Base-by-base conservation (phyloP, 1,284 basidiomycete genomes). In the Rhodotorula sp. region DNA sequence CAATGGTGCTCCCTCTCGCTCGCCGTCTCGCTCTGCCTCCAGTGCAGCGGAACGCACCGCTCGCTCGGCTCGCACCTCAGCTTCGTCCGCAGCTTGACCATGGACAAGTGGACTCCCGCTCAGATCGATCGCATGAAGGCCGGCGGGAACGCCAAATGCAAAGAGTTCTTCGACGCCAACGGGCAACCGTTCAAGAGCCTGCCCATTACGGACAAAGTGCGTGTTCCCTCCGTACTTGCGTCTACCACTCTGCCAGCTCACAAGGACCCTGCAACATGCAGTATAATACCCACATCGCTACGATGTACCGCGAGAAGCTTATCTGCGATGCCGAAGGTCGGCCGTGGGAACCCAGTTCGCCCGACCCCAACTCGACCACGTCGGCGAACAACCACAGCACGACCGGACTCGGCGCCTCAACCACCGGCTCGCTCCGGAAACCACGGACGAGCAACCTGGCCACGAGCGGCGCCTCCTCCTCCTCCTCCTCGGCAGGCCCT, bases 71-170 rank as follows among this genome's bases (percentile, higher is more conserved):
- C 93, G 38, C 92, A 94, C 81, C 85, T 93, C 79, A 95, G 82
- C 34, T 73, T 70, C 64, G 72, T 74, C 48, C 70, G 78, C 18
- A 69, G 65, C 23, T 60, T 78, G 77, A 94, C 93, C 67, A 97
- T 97, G 93, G 73, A 71, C 73, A 78, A 78, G 78, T 97, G 93
- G 93, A 90, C 92, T 70, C 87, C 89, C 54, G 91, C 93, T 66
- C 93, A 97, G 81, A 84, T 95, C 76, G 88, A 84, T 78, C 88
- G 93, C 76, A 95, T 97, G 92, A 88, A 90, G 89, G 85, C 90
- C 58, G 93, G 93, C 71, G 93, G 93, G 66, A 95, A 95, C 79
- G 55, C 28, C 1, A 70, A 74, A 52, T 67, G 68, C 31, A 62
- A 68, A 18, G 66, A 74, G 62, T 77, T 76, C 60, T 77, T 76